Percentiles rank a stretch among this genome's conserved stretches.
These are phyloP conservation scores for Chytridiales sp. DNA, from an alignment of 371 early-diverging fungal genomes.

Conservation along the genomic window DNA sequence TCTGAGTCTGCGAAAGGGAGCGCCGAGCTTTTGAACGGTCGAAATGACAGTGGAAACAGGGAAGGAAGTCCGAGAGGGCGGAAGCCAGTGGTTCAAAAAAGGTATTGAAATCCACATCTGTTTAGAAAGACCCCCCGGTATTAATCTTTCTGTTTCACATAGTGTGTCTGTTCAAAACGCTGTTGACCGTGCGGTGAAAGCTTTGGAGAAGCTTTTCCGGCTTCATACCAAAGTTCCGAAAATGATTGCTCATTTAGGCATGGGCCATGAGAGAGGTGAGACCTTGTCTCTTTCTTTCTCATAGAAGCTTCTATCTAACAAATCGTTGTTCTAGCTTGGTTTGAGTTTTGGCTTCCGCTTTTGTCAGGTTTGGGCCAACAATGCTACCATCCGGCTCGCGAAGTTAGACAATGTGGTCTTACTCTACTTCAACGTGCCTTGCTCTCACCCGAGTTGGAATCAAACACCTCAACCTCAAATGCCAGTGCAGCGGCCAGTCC, in stretches of 20 bases:
- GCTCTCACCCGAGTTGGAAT: conserved; percentile 42
- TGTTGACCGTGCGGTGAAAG: conserved; percentile 60
- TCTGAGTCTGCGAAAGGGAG: not conserved
- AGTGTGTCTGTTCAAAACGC: conserved; percentile 35
- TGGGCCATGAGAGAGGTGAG: conserved; percentile 48
- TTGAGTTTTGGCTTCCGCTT: conserved; percentile 69
- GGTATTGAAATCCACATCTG: no score
- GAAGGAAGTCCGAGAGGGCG: conserved; percentile 17
- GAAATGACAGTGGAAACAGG: conserved; percentile 14
- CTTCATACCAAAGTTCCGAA: conserved; percentile 59
- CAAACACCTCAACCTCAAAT: conserved; percentile 38
- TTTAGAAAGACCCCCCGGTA: no score
- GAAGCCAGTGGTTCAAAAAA: no score
- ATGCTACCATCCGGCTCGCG: conserved; percentile 64
- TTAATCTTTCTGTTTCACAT: not conserved
- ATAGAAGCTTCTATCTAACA: not conserved
- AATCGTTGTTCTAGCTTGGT: conserved; percentile 50
- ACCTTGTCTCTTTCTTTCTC: conserved; percentile 1
- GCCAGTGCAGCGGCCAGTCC: conserved; percentile 32
- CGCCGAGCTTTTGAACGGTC: not conserved
- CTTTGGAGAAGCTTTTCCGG: conserved; percentile 60
- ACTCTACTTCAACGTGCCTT: conserved; percentile 59
- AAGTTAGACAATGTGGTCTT: conserved; percentile 64
- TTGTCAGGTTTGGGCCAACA: conserved; percentile 65
- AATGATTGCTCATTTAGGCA: conserved; percentile 50